These are phyloP conservation scores for Fusarium sp. DNA, from an alignment of 2,329 filamentous ascomycete genomes.

Conservation along the genomic window DNA sequence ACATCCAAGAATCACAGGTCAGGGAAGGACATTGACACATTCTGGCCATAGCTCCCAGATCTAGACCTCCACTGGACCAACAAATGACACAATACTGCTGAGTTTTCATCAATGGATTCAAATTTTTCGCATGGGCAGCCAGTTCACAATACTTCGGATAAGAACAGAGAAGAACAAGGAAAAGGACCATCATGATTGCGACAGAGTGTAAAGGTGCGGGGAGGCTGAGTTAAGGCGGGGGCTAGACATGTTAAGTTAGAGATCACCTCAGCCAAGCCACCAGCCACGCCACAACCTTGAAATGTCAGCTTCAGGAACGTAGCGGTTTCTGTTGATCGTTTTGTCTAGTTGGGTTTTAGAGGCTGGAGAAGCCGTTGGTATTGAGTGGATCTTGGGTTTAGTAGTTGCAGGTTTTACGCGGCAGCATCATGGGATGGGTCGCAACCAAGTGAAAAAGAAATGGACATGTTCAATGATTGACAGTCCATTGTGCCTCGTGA, in stretches of 20 bases:
- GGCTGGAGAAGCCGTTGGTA: conserved; percentile 7
- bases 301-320: conserved; percentile 19
- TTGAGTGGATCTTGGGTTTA: not conserved
- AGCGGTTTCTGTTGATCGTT: conserved; percentile 10
- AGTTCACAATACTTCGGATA: not conserved
- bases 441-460: not conserved
- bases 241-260: not conserved
- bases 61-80: not conserved
- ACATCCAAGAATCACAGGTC: not conserved
- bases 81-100: not conserved
- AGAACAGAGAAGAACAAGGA: not conserved
- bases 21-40: not conserved
- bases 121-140: not conserved
- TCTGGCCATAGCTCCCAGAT: not conserved
- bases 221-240: conserved; percentile 29
- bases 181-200: conserved; percentile 1
- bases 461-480: not conserved
- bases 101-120: not conserved
- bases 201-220: conserved; percentile 13
- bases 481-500: not conserved
- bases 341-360: not conserved
- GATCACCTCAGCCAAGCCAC: conserved; percentile 23
- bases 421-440: conserved; percentile 1
- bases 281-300: conserved; percentile 31
- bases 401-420: not conserved